A percentile compares a stretch with the other conserved stretches of the same genome.
Conservation (phyloP, 2,329 filamentous ascomycete species). For the Xylaria sp. region DNA sequence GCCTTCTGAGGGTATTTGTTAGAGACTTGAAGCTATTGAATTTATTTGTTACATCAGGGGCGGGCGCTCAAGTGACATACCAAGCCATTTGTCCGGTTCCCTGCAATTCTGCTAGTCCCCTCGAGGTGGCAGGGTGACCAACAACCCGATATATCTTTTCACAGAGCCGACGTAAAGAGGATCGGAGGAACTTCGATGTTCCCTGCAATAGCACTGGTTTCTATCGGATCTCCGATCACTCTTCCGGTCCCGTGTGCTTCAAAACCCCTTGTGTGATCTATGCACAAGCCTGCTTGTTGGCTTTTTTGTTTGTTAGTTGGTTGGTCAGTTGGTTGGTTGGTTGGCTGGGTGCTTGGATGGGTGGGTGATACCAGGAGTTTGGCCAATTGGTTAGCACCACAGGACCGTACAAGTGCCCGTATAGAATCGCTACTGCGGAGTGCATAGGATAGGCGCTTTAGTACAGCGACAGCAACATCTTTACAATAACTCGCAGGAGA, state of each 20-base stretch:
- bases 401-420: not conserved
- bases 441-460: not conserved
- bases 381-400: not conserved
- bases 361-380: not conserved
- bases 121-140: not conserved
- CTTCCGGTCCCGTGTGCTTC: not conserved
- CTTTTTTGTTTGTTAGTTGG: not conserved
- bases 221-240: not conserved
- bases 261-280: not conserved
- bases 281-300: no score
- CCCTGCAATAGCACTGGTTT: not conserved
- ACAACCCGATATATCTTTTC: not conserved
- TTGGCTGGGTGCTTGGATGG: not conserved
- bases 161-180: not conserved
- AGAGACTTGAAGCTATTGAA: no score
- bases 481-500: slow-evolving; percentile 8
- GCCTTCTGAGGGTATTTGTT: no score
- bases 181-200: not conserved
- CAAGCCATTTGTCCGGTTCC: no score
- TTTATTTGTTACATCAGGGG: no score
- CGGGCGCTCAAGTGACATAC: no score
- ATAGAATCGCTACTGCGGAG: not conserved
- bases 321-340: not conserved
- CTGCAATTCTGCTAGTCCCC: not conserved
- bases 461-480: not conserved